Evolutionary conservation across 306 rosid genomes (phyloP).

Genomic region (Trifolium subterraneum): DNA sequence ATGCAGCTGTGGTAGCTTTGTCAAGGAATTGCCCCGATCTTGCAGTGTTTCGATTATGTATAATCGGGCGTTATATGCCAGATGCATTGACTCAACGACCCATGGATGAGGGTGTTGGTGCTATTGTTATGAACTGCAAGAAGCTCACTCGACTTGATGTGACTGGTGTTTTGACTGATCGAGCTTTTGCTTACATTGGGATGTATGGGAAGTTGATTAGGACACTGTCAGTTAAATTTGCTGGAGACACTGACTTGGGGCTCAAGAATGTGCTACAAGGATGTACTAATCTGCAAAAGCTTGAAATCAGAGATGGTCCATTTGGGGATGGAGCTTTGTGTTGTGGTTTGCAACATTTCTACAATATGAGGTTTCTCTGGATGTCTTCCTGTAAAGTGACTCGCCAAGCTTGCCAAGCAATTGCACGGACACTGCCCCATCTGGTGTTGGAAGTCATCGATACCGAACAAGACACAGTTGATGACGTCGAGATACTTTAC

Average conservation of each 20-base stretch:
- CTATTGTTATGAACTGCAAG: constrained; percentile 90
- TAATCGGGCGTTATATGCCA: constrained; percentile 54
- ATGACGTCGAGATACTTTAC: neutral
- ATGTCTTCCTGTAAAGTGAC: constrained; percentile 77
- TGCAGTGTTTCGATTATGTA: constrained; percentile 51
- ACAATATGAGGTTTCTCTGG: constrained; percentile 96
- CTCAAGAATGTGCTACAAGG: constrained; percentile 77
- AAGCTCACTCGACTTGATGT: constrained; percentile 57
- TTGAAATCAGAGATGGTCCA: constrained; percentile 66
- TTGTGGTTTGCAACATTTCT: constrained; percentile 79
- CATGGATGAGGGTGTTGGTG: constrained; percentile 94
- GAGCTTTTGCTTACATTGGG: constrained; percentile 43
- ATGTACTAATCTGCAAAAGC: constrained; percentile 57
- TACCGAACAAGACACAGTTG: neutral
- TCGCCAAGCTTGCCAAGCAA: constrained; percentile 32
- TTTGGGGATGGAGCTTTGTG: constrained; percentile 78
- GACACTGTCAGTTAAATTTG: constrained; percentile 88
- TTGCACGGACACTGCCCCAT: constrained; percentile 64
- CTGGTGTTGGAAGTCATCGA: constrained; percentile 55
- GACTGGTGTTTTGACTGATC: neutral
- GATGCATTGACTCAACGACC: constrained; percentile 67
- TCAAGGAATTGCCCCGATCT: neutral
- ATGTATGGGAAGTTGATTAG: constrained; percentile 72
- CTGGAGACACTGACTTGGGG: constrained; percentile 72
- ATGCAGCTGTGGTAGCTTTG: neutral